These are phyloP conservation scores for Massospora cicadina DNA, from an alignment of 371 early-diverging fungal genomes.

Conservation along the genomic window DNA sequence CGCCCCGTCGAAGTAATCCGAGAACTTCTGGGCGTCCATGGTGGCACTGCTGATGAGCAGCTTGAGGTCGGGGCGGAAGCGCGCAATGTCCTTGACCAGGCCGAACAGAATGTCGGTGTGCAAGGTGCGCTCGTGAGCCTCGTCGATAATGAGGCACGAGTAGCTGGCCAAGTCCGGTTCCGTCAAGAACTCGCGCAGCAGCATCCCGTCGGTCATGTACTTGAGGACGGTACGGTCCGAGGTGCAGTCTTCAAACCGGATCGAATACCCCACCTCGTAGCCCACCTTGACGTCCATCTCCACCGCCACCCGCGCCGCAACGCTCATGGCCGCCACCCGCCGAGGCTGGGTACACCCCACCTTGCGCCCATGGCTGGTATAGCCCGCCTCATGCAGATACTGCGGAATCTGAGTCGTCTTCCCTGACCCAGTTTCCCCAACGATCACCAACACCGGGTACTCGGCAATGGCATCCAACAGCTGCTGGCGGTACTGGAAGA, in stretches of 20 bases:
- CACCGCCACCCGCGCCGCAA: constrained; percentile 92
- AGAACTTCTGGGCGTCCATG: constrained; percentile 91
- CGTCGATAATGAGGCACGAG: constrained; percentile 94
- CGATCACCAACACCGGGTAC: constrained; percentile 79
- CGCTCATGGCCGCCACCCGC: constrained; percentile 98
- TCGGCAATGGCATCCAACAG: constrained; percentile 68
- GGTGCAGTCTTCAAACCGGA: constrained; percentile 96
- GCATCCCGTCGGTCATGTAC: constrained; percentile 99
- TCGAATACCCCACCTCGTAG: constrained; percentile 90
- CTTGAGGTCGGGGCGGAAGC: constrained; percentile 84
- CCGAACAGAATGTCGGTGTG: constrained; percentile 97
- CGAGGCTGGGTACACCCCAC: constrained; percentile 99
- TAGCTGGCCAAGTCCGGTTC: constrained; percentile 88
- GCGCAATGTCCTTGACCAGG: constrained; percentile 88
- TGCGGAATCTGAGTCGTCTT: constrained; percentile 99
- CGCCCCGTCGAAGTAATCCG: constrained; percentile 86
- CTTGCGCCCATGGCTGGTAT: constrained; percentile 66
- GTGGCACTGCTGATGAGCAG: constrained; percentile 98
- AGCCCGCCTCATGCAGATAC: constrained; percentile 91
- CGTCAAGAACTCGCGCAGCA: constrained; percentile 94
- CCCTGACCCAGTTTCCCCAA: constrained; percentile 98
- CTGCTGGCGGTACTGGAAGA: constrained; percentile 63
- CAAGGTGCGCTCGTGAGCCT: constrained; percentile 97
- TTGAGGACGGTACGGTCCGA: constrained; percentile 89
- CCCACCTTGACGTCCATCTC: constrained; percentile 90